A percentile compares a stretch with the other conserved stretches of the same genome.
Conservation (phyloP, 176 grass and related monocot species). For the Sorghum bicolor region DNA sequence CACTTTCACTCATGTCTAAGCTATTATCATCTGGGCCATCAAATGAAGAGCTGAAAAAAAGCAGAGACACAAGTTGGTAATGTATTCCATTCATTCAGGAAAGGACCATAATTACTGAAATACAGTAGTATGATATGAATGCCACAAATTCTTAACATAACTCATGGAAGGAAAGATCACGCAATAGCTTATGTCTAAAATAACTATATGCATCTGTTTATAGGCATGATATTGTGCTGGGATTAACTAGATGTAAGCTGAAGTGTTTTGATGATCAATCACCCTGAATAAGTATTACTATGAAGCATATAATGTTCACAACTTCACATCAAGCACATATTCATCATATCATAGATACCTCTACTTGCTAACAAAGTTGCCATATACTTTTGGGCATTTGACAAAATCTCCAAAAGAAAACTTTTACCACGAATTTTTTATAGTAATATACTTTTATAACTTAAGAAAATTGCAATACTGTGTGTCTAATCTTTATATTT, state of each 20-base stretch:
- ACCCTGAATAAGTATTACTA: neutral
- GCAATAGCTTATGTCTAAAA: neutral
- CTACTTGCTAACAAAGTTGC: neutral
- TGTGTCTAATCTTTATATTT: neutral
- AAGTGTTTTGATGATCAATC: conserved; percentile 23
- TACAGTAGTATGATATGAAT: neutral
- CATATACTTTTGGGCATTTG: neutral
- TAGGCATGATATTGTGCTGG: neutral
- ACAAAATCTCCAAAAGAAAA: neutral
- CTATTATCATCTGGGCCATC: conserved; percentile 76
- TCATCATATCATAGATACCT: neutral
- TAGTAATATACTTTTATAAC: neutral
- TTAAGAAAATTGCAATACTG: neutral
- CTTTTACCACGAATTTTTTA: neutral
- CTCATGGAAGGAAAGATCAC: conserved; percentile 18
- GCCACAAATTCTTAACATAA: conserved; percentile 13
- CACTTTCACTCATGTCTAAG: conserved; percentile 56
- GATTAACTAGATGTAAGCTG: conserved; percentile 8
- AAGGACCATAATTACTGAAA: neutral
- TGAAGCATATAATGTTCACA: conserved; percentile 16
- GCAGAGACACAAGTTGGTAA: neutral
- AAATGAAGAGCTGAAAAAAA: conserved; percentile 69
- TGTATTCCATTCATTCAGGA: conserved; percentile 8
- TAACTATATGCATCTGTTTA: neutral
- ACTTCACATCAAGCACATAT: neutral